Evolutionary conservation across 129 eudicot species (phyloP).

Genomic region (Pulicaria dysenterica): DNA sequence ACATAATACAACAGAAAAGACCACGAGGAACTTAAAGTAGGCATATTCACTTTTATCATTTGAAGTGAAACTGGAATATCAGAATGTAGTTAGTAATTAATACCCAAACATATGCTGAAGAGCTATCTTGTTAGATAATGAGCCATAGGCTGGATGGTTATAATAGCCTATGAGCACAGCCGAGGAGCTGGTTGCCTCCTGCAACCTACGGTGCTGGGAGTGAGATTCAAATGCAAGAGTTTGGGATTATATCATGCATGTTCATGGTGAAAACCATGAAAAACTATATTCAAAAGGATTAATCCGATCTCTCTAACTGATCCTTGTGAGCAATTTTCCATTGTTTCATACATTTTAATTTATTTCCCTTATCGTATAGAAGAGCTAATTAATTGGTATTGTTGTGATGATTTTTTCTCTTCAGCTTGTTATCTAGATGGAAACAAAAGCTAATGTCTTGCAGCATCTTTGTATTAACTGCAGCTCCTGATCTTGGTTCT

Average conservation of each 20-base stretch:
- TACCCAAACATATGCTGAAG: not conserved
- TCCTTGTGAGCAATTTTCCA: conserved; percentile 2
- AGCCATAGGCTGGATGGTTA: not conserved
- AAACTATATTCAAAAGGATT: not conserved
- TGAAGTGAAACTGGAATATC: conserved; percentile 3
- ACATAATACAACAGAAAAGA: not conserved
- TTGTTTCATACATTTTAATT: not conserved
- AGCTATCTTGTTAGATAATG: not conserved
- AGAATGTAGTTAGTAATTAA: conserved; percentile 10
- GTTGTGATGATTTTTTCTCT: not conserved
- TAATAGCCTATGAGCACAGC: not conserved
- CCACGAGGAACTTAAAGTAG: not conserved
- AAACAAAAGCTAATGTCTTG: conserved; percentile 22
- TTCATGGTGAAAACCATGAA: not conserved
- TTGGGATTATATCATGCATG: not conserved
- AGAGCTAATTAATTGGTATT: conserved; percentile 13
- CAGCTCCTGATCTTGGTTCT: conserved; percentile 95
- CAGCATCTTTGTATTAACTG: conserved; percentile 26
- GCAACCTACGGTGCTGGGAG: not conserved
- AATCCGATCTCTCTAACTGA: not conserved
- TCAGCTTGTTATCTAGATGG: conserved; percentile 13
- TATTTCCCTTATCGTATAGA: not conserved
- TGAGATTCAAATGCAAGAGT: not conserved
- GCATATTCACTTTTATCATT: not conserved
- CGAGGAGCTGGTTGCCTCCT: not conserved